Evolutionary conservation across 257 asterid genomes (phyloP), one percentile per base, ranked within the genome.

Genomic region (Ilex asprella): DNA sequence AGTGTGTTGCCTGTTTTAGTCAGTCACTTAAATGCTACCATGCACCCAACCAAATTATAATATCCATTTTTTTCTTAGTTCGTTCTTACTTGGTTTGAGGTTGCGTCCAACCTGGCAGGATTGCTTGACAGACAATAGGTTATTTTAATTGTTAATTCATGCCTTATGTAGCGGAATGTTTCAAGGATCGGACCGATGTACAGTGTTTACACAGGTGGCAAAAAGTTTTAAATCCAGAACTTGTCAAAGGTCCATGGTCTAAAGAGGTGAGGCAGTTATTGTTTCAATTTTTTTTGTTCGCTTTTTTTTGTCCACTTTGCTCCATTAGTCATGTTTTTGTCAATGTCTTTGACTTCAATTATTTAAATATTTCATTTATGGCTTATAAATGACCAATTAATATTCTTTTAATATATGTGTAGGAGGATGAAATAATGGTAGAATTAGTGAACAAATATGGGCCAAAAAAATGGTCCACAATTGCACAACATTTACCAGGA

Each of bases 181-280:
- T 90, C 85, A 87, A 87, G 82, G 97, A 87, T 65, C 83, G 95
- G 54, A 80, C 88, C 61, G 95, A 87, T 82, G 95, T 87, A 61
- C 95, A 90, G 75, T 90, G 97, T 75, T 75, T 90, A 67, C 97
- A 90, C 82, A 80, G 97, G 79, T 90, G 97, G 97, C 97, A 90
- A 76, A 90, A 90, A 80, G 97, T 90, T 79, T 86, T 90, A 30
- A 80, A 90, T 76, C 97, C 97, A 52, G 95, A 90, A 29, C 97
- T 90, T 80, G 93, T 90, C 54, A 90, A 90, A 83, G 97, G 97
- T 69, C 95, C 97, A 57, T 90, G 97, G 97, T 85, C 95, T 56
- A 90, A 87, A 81, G 95, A 90, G 89, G 97, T 90, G 61, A 55
- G 85, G 35, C 58, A 39, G 53, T 50, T 66, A 65, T 49, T 52